These are phyloP conservation scores for Ustilago tritici DNA, from an alignment of 1,284 basidiomycete genomes.

Conservation along the genomic window DNA sequence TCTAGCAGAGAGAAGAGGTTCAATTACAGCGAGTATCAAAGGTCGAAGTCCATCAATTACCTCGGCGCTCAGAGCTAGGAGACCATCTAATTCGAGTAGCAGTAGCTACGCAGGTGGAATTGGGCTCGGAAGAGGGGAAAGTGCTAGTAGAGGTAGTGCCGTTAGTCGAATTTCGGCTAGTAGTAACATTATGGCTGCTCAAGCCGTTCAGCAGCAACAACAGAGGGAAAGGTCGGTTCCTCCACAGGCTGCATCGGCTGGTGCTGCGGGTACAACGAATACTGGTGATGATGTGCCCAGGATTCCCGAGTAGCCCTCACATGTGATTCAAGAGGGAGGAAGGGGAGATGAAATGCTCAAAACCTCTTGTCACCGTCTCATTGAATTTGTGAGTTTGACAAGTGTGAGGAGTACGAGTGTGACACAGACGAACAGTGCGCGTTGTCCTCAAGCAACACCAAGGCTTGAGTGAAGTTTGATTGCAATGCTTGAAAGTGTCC, in stretches of 20 bases:
- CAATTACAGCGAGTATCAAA: conserved; percentile 39
- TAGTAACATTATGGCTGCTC: conserved; percentile 6
- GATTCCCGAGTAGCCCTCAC: conserved; percentile 6
- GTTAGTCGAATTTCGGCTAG: conserved; percentile 27
- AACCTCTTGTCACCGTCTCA: background rate
- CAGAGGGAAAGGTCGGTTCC: background rate
- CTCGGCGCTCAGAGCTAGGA: conserved; percentile 23
- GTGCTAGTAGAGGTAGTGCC: conserved; percentile 22
- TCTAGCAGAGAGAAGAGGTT: conserved; percentile 11
- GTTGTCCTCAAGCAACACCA: background rate
- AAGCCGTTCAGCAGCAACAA: background rate
- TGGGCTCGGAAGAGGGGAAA: conserved; percentile 16
- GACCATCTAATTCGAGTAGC: conserved; percentile 13
- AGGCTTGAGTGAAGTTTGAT: background rate
- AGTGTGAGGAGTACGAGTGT: background rate
- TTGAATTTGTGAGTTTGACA: background rate
- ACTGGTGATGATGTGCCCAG: background rate
- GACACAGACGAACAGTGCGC: background rate
- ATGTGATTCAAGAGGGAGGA: background rate
- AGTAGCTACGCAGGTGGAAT: conserved; percentile 21
- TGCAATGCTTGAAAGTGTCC: background rate
- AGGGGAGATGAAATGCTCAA: background rate
- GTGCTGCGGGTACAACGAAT: background rate
- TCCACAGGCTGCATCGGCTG: conserved; percentile 1
- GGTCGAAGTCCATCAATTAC: conserved; percentile 30